A percentile compares a stretch with the other conserved stretches of the same genome.
Conservation (phyloP, 129 eudicot genomes). For the Glebionis coronaria region DNA sequence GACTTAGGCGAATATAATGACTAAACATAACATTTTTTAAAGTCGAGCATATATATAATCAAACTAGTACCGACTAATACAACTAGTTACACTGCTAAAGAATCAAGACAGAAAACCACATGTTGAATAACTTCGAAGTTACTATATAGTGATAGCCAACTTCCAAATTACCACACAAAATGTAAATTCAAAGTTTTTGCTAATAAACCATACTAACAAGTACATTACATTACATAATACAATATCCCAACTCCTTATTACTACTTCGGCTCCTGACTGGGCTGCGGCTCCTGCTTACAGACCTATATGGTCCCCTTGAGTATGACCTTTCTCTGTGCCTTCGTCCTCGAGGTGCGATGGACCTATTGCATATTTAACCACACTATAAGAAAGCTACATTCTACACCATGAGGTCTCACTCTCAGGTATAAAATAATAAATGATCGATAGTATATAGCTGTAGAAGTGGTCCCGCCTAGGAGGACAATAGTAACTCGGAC, state of each 20-base stretch:
- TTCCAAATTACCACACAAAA: conserved; percentile 13
- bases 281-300: conserved; percentile 48
- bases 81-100: no score
- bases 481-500: no score
- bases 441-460: no score
- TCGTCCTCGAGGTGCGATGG: conserved; percentile 47
- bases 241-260: conserved; percentile 22
- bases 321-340: conserved; percentile 55
- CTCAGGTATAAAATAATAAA: not conserved
- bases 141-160: no score
- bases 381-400: not conserved
- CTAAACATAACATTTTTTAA: no score
- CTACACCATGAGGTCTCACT: not conserved
- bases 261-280: conserved; percentile 40
- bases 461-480: no score
- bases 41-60: no score
- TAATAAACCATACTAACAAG: not conserved
- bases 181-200: conserved; percentile 5
- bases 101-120: not conserved
- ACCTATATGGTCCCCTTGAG: conserved; percentile 47
- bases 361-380: conserved; percentile 37
- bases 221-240: conserved; percentile 3
- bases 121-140: no score
- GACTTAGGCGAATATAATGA: no score
- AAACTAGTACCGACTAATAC: no score